A percentile compares a stretch with the other conserved stretches of the same genome.
These are phyloP conservation scores for Oryza australiensis DNA, from an alignment of 176 grass and related monocot species.

Conservation along the genomic window DNA sequence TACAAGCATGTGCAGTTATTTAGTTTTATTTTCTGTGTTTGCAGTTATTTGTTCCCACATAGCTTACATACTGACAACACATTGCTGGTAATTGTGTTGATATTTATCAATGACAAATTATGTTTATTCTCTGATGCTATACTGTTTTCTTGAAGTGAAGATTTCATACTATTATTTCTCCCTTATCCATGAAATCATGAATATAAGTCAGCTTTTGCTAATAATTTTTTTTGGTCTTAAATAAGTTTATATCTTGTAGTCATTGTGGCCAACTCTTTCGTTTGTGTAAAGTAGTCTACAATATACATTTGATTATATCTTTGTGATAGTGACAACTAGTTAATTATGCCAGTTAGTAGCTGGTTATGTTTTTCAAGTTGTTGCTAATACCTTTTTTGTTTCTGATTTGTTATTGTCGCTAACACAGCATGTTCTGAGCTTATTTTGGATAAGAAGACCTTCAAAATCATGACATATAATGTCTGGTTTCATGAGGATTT, in stretches of 20 bases:
- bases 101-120: neutral
- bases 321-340: neutral
- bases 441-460: conserved; percentile 39
- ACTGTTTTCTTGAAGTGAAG: conserved; percentile 7
- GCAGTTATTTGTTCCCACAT: neutral
- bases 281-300: conserved; percentile 20
- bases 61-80: neutral
- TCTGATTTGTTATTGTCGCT: conserved; percentile 2
- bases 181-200: neutral
- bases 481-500: conserved; percentile 94
- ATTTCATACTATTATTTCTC: neutral
- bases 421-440: conserved; percentile 32
- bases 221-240: neutral
- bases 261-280: neutral
- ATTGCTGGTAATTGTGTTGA: neutral
- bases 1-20: neutral
- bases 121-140: neutral
- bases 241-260: conserved; percentile 7
- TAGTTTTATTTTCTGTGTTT: neutral
- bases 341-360: neutral
- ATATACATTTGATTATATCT: conserved; percentile 7
- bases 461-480: conserved; percentile 93
- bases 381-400: neutral
- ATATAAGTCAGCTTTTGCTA: conserved; percentile 10
- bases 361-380: neutral